phyloP scores from a whole-genome alignment of 73 alveolate species.

The Uronychia setigera region DNA sequence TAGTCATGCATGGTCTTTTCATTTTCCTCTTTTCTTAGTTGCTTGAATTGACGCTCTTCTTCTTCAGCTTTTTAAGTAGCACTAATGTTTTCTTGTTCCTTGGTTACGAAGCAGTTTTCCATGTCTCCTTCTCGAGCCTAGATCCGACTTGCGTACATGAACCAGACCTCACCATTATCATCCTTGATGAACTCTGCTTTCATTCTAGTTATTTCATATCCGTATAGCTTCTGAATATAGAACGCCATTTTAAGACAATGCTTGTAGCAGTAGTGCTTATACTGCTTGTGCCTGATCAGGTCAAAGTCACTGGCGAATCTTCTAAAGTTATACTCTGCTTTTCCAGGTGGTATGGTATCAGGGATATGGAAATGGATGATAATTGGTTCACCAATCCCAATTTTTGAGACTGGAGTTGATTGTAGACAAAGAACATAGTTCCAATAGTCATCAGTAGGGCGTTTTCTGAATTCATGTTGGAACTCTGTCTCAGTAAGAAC shows the following conservation, averaged over 20 bases:
- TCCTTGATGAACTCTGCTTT: constrained; percentile 54
- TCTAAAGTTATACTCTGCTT: neutral
- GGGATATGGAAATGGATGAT: neutral
- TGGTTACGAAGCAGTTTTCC: neutral
- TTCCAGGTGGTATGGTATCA: neutral
- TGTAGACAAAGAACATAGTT: neutral
- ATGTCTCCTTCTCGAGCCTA: constrained; percentile 27
- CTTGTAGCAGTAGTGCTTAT: constrained; percentile 39
- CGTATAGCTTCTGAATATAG: constrained; percentile 47
- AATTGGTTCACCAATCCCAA: neutral
- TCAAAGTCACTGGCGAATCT: neutral
- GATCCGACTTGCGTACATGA: constrained; percentile 13
- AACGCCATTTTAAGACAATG: constrained; percentile 56
- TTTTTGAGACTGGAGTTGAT: neutral
- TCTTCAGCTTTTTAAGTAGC: too few species aligned
- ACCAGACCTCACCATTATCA: constrained; percentile 43
- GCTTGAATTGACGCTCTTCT: too few species aligned
- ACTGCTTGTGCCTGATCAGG: constrained; percentile 9
- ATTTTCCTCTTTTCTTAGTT: constrained; percentile 15
- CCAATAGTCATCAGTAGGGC: neutral
- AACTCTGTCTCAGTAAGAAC: neutral
- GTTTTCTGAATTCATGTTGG: neutral
- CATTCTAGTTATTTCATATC: constrained; percentile 55
- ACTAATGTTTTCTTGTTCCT: constrained; percentile 19
- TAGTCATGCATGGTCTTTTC: too few species aligned